Evolutionary conservation across 163 green algal genomes (phyloP), one percentile per base, ranked within the genome.

Genomic region (Chlorella variabilis): DNA sequence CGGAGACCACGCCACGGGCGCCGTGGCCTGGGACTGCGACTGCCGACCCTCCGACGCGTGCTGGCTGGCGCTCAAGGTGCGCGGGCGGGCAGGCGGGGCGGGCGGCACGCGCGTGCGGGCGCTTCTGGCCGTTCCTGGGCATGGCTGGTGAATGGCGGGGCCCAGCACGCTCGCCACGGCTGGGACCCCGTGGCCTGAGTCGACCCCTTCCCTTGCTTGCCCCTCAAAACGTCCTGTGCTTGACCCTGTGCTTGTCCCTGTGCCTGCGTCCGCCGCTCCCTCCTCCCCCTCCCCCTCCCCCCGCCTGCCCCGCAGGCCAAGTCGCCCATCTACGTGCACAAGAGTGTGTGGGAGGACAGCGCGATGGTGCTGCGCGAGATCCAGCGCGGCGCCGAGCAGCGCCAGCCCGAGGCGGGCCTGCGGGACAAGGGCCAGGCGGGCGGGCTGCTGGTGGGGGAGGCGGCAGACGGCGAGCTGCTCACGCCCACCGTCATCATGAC

Each of bases 21-120:
- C 86, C 41, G 85, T 92, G 17, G 69, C 86, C 15, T 97, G 90
- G 90, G 92, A 96, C 83, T 93, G 85, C 77, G 93, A 97, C 82
- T 94, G 92, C 87, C 86, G 93, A 8, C 93, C 93, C 0, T 93
- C 87, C 21, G 93, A 97, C 77, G 91, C 81, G 29, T 88, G 85
- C 48, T 96, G 89, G 86, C 86, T 97, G 41, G 87, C 87, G 18
- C 77, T 95, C 71, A 92, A 92, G 90, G 91, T 93, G 29, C 27
- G 73, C 5, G 33, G 54, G 54, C 23, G 23, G 54, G 18, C 5
- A n/a, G 54, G 54, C 54, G 23, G 45, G 45, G 11, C 11, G 45
- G 45, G 45, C 15, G 45, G 45, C 45, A 54, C 45, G 15, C 15
- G 45, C n/a, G n/a, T n/a, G n/a, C n/a, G n/a, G n/a, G n/a, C n/a